Evolutionary conservation across 2,329 filamentous ascomycete species (phyloP).

Genomic region (Venturia pyrina): DNA sequence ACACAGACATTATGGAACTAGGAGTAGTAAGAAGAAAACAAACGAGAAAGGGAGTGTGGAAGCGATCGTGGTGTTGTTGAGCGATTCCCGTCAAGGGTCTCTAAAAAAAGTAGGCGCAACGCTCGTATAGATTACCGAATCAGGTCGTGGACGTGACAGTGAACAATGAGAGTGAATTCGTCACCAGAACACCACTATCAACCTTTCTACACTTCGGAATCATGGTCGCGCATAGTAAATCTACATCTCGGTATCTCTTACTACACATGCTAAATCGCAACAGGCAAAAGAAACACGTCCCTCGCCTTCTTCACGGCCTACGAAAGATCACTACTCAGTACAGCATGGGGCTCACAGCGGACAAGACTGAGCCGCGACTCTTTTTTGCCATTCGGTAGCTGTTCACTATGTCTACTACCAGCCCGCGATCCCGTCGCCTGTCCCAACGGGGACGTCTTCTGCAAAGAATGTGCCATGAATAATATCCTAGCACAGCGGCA

Average conservation of each 20-base stretch:
- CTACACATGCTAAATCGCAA: neutral
- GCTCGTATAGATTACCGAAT: neutral
- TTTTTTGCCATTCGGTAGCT: constrained; percentile 84
- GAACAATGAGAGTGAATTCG: neutral
- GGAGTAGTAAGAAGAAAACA: neutral
- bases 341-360: constrained; percentile 69
- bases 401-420: constrained; percentile 73
- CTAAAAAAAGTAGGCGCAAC: neutral
- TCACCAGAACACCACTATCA: neutral
- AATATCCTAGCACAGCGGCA: constrained; percentile 88
- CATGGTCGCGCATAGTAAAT: constrained; percentile 9
- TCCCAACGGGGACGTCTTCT: constrained; percentile 78
- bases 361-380: constrained; percentile 84
- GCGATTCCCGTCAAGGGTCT: neutral
- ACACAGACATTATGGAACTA: neutral
- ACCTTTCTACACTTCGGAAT: neutral
- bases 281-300: constrained; percentile 73
- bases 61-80: neutral
- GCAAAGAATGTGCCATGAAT: constrained; percentile 81
- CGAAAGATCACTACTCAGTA: constrained; percentile 73
- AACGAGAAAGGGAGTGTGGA: neutral
- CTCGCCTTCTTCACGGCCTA: constrained; percentile 89
- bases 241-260: neutral
- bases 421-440: constrained; percentile 79
- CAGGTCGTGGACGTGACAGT: neutral